Conservation (phyloP, 2,329 filamentous ascomycete genomes). For the Colletotrichum sp. region DNA sequence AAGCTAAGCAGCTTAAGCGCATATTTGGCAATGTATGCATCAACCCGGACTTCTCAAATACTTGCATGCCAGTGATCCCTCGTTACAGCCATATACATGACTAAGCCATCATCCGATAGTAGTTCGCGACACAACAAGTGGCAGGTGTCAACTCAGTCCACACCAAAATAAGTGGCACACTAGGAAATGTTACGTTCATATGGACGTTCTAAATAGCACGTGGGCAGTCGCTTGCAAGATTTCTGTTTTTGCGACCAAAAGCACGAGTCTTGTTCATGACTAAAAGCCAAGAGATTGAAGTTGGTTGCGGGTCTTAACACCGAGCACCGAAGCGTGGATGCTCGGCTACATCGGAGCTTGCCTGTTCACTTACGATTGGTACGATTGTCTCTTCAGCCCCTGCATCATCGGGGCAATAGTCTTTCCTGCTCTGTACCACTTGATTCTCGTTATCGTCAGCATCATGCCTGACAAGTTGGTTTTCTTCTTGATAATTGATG, state of each 20-base stretch:
- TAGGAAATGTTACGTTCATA: background rate
- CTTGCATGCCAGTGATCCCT: background rate
- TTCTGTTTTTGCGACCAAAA: background rate
- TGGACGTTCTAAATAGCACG: background rate
- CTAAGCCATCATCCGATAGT: background rate
- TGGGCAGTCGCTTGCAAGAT: background rate
- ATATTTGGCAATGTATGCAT: background rate
- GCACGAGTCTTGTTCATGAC: background rate
- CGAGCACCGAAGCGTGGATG: background rate
- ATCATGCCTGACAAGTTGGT: background rate
- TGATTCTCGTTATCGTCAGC: background rate
- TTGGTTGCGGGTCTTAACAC: background rate
- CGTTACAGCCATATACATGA: background rate
- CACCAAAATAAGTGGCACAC: background rate
- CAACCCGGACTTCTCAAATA: fast-evolving
- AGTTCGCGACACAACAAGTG: background rate
- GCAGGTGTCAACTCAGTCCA: background rate
- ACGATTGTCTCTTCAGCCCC: background rate
- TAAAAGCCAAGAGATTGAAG: background rate
- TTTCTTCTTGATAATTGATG: background rate
- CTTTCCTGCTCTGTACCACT: background rate
- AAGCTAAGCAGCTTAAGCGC: background rate
- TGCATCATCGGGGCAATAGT: background rate
- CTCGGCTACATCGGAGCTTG: background rate
- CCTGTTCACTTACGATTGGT: background rate